Percentiles rank a stretch among this genome's conserved stretches.
Evolutionary conservation across 352 stramenopile genomes (phyloP).

Genomic region (Elongisporangium senticosum): DNA sequence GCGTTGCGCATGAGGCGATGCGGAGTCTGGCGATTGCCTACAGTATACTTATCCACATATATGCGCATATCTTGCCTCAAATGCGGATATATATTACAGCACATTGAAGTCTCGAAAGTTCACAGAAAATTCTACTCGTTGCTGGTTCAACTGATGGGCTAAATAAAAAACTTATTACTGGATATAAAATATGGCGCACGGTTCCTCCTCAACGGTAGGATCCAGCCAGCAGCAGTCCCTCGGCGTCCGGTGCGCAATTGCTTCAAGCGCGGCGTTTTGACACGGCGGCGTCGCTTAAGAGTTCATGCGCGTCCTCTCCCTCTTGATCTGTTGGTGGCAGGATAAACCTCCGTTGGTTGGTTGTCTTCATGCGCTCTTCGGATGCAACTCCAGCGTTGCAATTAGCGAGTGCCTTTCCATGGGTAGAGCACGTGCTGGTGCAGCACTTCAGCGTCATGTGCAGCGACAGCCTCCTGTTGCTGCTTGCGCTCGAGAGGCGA

Average conservation of each 20-base stretch:
- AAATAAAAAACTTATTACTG: not conserved
- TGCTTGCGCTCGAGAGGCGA: slow-evolving; percentile 22
- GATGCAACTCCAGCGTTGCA: not conserved
- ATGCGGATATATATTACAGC: not conserved
- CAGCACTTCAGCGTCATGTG: slow-evolving; percentile 34
- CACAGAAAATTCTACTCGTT: not conserved
- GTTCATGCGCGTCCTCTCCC: slow-evolving; percentile 1
- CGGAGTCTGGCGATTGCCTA: not conserved
- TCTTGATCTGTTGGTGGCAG: not conserved
- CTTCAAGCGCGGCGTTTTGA: not conserved
- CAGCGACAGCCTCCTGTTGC: slow-evolving; percentile 12
- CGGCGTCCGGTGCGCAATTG: not conserved
- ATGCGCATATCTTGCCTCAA: not conserved
- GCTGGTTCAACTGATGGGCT: not conserved
- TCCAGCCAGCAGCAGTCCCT: not conserved
- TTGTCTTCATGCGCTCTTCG: not conserved
- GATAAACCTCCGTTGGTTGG: not conserved
- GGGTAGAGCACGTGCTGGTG: slow-evolving; percentile 61
- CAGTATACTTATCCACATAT: too few species aligned
- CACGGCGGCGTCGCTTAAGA: not conserved
- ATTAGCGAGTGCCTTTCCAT: slow-evolving; percentile 67
- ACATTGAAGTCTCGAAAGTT: not conserved
- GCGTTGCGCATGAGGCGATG: not conserved
- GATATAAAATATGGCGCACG: not conserved
- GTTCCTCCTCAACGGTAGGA: not conserved